Evolutionary conservation across 768 basidiomycete genomes (phyloP).

Genomic region (Suillus brevipes): DNA sequence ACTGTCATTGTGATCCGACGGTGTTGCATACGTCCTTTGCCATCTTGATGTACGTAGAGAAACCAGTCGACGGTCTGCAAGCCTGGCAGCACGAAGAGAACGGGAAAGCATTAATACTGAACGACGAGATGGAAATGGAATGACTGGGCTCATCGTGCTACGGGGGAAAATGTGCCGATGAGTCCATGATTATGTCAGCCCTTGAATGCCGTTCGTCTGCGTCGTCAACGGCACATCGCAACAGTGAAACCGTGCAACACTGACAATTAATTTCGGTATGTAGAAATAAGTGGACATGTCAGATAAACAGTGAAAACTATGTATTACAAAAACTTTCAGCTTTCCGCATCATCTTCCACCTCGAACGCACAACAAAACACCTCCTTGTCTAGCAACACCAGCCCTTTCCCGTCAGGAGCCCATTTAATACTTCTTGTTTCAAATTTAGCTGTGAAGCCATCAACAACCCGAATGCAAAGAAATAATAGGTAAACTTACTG

Average conservation of each 20-base stretch:
- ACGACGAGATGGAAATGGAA: background rate
- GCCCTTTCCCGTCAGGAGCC: conserved; percentile 85
- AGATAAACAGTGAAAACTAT: background rate
- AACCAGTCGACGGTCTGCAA: conserved; percentile 43
- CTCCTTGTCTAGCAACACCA: conserved; percentile 73
- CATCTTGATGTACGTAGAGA: conserved; percentile 32
- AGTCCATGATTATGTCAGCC: conserved; percentile 8
- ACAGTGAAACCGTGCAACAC: background rate
- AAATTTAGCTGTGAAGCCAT: conserved; percentile 56
- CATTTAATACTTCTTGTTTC: conserved; percentile 68
- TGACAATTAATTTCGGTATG: background rate
- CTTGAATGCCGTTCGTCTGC: background rate
- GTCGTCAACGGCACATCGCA: background rate
- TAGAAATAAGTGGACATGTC: background rate
- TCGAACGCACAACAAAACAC: conserved; percentile 87
- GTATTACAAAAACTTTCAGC: background rate
- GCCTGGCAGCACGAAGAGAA: conserved; percentile 53
- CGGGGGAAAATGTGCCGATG: conserved; percentile 1
- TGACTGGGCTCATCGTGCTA: background rate
- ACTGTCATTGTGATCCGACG: conserved; percentile 33
- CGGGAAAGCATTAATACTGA: conserved; percentile 56
- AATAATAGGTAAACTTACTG: conserved; percentile 41
- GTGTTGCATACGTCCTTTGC: conserved; percentile 51
- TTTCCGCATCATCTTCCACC: conserved; percentile 44
- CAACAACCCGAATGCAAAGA: background rate